Conservation (phyloP, 2,329 filamentous ascomycete genomes). For the Aplosporella prunicola region DNA sequence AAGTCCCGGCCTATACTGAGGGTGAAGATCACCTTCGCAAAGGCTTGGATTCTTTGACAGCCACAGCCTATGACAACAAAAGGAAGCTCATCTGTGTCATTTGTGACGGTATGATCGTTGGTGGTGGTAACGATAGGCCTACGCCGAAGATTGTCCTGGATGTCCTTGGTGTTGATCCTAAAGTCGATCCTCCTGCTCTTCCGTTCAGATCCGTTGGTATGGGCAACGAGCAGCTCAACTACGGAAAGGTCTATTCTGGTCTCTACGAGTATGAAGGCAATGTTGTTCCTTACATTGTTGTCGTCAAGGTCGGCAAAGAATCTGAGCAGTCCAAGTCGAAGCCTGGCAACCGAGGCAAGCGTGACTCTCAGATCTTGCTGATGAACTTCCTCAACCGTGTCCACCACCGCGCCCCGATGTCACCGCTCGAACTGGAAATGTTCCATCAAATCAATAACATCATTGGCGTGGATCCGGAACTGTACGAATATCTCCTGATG, state of each 20-base stretch:
- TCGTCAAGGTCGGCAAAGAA: constrained; percentile 96
- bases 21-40: constrained; percentile 91
- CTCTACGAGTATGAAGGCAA: constrained; percentile 97
- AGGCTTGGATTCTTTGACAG: constrained; percentile 86
- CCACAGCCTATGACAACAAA: constrained; percentile 96
- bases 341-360: constrained; percentile 95
- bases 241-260: constrained; percentile 96
- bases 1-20: constrained; percentile 95
- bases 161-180: constrained; percentile 93
- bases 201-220: constrained; percentile 89
- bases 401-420: constrained; percentile 90
- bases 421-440: constrained; percentile 90
- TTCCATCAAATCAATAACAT: constrained; percentile 99
- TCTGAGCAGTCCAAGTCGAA: constrained; percentile 85
- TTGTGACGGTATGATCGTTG: constrained; percentile 94
- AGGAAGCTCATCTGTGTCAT: constrained; percentile 93
- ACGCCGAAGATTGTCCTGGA: constrained; percentile 97
- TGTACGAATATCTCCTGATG: constrained; percentile 97
- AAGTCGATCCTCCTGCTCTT: constrained; percentile 86
- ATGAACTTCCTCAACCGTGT: constrained; percentile 98
- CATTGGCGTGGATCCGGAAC: constrained; percentile 91
- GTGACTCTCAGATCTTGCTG: constrained; percentile 90
- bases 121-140: constrained; percentile 88
- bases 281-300: constrained; percentile 88
- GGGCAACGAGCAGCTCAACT: constrained; percentile 89